A percentile compares a stretch with the other conserved stretches of the same genome.
Conservation (phyloP, 2,329 filamentous ascomycete species). For the Penicillium sp. region DNA sequence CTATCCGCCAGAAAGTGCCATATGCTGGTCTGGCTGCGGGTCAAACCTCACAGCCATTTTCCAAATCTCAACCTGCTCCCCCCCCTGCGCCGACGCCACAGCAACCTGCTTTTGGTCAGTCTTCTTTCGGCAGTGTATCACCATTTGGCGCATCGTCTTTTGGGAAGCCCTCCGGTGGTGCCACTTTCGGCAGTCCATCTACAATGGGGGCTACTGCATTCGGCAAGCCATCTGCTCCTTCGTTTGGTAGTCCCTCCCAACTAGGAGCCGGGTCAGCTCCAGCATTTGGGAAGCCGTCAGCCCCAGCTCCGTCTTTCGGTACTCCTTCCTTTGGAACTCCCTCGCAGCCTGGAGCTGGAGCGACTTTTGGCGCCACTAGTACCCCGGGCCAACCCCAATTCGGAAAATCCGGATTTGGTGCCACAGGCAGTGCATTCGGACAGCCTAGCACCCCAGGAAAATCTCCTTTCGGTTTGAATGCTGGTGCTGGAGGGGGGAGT, state of each 20-base stretch:
- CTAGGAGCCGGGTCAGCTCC: constrained; percentile 26
- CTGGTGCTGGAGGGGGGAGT: constrained; percentile 17
- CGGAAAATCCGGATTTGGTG: constrained; percentile 34
- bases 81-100: constrained; percentile 12
- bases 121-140: constrained; percentile 25
- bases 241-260: constrained; percentile 31
- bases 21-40: constrained; percentile 65
- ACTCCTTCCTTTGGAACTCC: constrained; percentile 39
- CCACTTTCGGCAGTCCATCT: constrained; percentile 27
- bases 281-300: constrained; percentile 30
- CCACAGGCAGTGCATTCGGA: constrained; percentile 29
- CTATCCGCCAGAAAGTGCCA: constrained; percentile 68
- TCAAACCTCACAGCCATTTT: constrained; percentile 17
- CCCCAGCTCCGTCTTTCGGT: constrained; percentile 37
- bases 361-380: constrained; percentile 18
- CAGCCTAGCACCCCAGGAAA: constrained; percentile 32
- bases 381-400: constrained; percentile 34
- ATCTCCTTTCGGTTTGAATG: too few relatives aligned
- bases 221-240: constrained; percentile 27
- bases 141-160: constrained; percentile 37
- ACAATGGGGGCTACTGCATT: constrained; percentile 28
- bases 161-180: constrained; percentile 29
- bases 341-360: constrained; percentile 8
- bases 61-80: constrained; percentile 12
- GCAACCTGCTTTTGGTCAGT: constrained; percentile 29